Base-by-base conservation (phyloP, 2,329 filamentous ascomycete species). In the Fusarium domesticum region DNA sequence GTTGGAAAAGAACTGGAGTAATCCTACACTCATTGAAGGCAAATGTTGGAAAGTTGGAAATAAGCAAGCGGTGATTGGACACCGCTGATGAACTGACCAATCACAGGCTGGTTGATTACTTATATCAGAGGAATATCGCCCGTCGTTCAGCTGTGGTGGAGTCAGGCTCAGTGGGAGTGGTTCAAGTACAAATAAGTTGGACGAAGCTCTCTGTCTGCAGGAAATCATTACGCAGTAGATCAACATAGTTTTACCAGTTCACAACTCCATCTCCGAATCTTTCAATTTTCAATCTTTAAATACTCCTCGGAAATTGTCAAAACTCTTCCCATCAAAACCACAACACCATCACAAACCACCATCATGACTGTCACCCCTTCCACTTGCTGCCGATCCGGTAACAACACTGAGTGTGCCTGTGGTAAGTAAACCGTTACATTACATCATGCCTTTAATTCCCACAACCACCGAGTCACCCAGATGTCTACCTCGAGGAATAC, bases 361-460 rank as follows among this genome's bases (percentile, higher is more conserved):
- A 59, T 40, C 38, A 42, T 54, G 43, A 59, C 50, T 58, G 50
- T n/a, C n/a, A n/a, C 61, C 57, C 58, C 69, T 30, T 69, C 74
- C 43, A 81, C 75, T 56, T 81, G 78, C 75, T 81, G 78, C 67
- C 72, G 74, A 65, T 75, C 77, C 64, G 73, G 71, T 61, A 63
- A 70, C 51, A 63, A 70, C 53, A 62, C 66, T 40, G 71, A 74
- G 53, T 82, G 78, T 59, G 68, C 78, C 58, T 82, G 78, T 65
- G 78, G 78, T 81, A 75, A 57, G 77, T 70, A 43, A 42, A 31
- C 39, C 48, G 38, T 18, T 12, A 39, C n/a, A 51, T 44, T 11
- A 17, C 20, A 8, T 7, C 11, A 6, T 18, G 15, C 31, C 19
- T 20, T 5, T 2, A 20, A 23, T 7, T 20, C 19, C 23, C 23